These are phyloP conservation scores for baker's yeast (Saccharomyces cerevisiae) DNA, from an alignment of 805 yeast species.

Conservation along the genomic window DNA sequence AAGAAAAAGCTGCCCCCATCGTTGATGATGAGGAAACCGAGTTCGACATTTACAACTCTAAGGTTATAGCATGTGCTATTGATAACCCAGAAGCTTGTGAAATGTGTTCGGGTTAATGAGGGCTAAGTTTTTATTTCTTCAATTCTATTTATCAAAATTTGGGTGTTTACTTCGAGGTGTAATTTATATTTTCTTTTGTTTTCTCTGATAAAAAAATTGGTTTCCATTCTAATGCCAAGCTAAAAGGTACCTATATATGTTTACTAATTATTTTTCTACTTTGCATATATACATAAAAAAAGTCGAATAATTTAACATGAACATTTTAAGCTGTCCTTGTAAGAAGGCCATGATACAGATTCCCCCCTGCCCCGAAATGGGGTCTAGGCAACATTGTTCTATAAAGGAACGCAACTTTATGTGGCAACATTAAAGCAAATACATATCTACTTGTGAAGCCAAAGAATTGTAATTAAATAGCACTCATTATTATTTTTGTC, in stretches of 20 bases:
- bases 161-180: neutral
- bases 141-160: neutral
- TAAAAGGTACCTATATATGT: neutral
- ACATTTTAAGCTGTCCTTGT: neutral
- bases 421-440: neutral
- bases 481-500: conserved; percentile 7
- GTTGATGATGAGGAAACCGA: conserved; percentile 37
- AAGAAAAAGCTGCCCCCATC: conserved; percentile 32
- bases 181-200: neutral
- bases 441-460: conserved; percentile 8
- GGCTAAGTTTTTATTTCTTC: neutral
- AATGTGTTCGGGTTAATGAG: conserved; percentile 83
- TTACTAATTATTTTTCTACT: neutral
- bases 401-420: neutral
- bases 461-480: conserved; percentile 28
- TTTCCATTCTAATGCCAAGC: neutral
- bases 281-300: neutral
- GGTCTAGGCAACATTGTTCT: neutral
- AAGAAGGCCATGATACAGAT: neutral
- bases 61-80: conserved; percentile 90
- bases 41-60: conserved; percentile 75
- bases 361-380: neutral
- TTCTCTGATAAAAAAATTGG: neutral
- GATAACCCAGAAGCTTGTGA: conserved; percentile 91
- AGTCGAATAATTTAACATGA: neutral